Conservation (phyloP, 768 basidiomycete genomes). For the Phallus indusiatus region DNA sequence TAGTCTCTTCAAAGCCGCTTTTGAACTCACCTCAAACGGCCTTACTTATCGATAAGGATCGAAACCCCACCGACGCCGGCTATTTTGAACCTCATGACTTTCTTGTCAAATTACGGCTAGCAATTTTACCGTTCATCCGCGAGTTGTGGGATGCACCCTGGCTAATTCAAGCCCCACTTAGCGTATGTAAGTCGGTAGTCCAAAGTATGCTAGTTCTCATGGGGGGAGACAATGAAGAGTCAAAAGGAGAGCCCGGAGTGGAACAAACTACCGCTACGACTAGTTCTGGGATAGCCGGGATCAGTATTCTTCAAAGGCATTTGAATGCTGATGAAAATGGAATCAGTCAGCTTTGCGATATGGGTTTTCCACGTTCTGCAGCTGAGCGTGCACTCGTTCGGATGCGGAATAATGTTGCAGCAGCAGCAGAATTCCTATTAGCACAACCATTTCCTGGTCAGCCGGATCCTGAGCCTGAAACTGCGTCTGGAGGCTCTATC, state of each 20-base stretch:
- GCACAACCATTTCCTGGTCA: constrained; percentile 71
- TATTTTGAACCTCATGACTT: constrained; percentile 86
- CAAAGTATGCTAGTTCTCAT: constrained; percentile 73
- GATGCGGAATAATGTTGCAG: constrained; percentile 78
- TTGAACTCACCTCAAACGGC: constrained; percentile 81
- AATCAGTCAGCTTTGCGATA: constrained; percentile 80
- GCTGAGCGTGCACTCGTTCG: constrained; percentile 78
- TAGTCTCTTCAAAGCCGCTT: constrained; percentile 71
- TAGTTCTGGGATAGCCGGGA: constrained; percentile 23
- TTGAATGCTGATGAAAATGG: constrained; percentile 64
- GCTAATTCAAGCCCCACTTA: constrained; percentile 67
- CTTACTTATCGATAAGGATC: constrained; percentile 63
- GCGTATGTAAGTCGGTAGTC: constrained; percentile 66
- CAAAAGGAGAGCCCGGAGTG: constrained; percentile 34
- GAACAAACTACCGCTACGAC: constrained; percentile 24
- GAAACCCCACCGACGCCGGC: constrained; percentile 63
- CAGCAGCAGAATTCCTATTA: constrained; percentile 82
- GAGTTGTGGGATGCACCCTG: constrained; percentile 78
- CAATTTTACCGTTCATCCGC: constrained; percentile 55
- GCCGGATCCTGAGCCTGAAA: constrained; percentile 47
- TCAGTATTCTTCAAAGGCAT: constrained; percentile 21
- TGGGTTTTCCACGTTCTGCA: constrained; percentile 92
- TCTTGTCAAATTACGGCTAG: constrained; percentile 68
- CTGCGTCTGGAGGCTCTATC: not conserved
- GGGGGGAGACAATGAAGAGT: constrained; percentile 72